Percentiles rank a stretch among this genome's conserved stretches.
phyloP scores from a whole-genome alignment of 495 filamentous ascomycete species.

The Trichoderma orchidacearum region DNA sequence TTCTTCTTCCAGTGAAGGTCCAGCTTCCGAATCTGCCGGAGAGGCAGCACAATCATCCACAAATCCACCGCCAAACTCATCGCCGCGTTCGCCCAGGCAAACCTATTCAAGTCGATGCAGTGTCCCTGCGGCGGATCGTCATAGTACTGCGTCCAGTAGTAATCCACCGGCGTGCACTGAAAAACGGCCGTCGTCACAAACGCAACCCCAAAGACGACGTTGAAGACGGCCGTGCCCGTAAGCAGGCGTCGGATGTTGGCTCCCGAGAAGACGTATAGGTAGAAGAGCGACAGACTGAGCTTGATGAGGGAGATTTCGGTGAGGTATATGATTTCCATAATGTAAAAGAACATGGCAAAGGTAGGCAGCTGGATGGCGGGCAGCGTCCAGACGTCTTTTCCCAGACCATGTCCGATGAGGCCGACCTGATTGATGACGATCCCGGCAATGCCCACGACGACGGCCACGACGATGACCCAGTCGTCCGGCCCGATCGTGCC shows the following conservation, averaged over 20 bases:
- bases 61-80: conserved; percentile 41
- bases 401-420: conserved; percentile 12
- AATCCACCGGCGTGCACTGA: conserved; percentile 15
- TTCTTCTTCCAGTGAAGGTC: conserved; percentile 32
- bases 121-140: conserved; percentile 10
- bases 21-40: conserved; percentile 27
- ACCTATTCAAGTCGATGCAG: conserved; percentile 9
- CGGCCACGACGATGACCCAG: conserved; percentile 5
- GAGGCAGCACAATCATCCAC: conserved; percentile 36
- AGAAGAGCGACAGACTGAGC: conserved; percentile 28
- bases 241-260: conserved; percentile 8
- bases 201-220: conserved; percentile 5
- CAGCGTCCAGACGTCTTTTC: conserved; percentile 20
- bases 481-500: conserved; percentile 7
- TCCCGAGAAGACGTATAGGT: conserved; percentile 16
- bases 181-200: conserved; percentile 9
- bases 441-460: conserved; percentile 2
- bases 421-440: conserved; percentile 4
- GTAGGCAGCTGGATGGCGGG: conserved; percentile 10
- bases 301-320: conserved; percentile 18
- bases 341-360: conserved; percentile 9
- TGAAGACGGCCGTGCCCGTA: conserved; percentile 9
- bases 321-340: conserved; percentile 15
- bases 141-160: conserved; percentile 14
- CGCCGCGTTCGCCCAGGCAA: conserved; percentile 27